Percentiles rank a stretch among this genome's conserved stretches.
Conservation (phyloP, 768 basidiomycete species). For the Pisolithus orientalis region DNA sequence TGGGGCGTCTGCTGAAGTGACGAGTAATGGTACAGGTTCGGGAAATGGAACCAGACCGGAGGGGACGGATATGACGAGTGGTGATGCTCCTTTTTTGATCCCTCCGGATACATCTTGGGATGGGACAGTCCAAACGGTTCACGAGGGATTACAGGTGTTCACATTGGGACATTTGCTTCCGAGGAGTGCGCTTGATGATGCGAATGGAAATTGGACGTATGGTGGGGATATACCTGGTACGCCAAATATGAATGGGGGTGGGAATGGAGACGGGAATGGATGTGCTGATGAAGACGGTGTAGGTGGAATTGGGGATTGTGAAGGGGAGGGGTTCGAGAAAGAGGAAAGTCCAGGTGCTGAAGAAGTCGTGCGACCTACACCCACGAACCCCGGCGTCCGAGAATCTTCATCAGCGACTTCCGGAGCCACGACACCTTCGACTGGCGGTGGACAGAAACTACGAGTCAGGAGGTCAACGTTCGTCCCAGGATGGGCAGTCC, state of each 20-base stretch:
- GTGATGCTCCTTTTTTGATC: constrained; percentile 23
- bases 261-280: constrained; percentile 4
- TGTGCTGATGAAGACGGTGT: constrained; percentile 13
- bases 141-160: constrained; percentile 73
- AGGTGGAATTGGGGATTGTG: constrained; percentile 16
- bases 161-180: constrained; percentile 76
- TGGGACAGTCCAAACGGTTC: constrained; percentile 26
- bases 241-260: not conserved
- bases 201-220: constrained; percentile 57
- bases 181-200: constrained; percentile 41
- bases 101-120: constrained; percentile 22
- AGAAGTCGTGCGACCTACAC: constrained; percentile 37
- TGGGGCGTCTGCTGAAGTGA: constrained; percentile 22
- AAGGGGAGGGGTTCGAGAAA: constrained; percentile 19
- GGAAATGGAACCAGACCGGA: not conserved
- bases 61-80: constrained; percentile 17
- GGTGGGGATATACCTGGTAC: constrained; percentile 27
- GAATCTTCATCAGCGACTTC: constrained; percentile 10
- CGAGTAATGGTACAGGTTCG: no score
- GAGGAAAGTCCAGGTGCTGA: constrained; percentile 26
- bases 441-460: constrained; percentile 36
- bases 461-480: constrained; percentile 73
- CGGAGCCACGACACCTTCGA: constrained; percentile 10
- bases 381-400: constrained; percentile 15
- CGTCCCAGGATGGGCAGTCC: constrained; percentile 87